Evolutionary conservation across 441 rosid genomes (phyloP).

Genomic region (Populus hybrid): DNA sequence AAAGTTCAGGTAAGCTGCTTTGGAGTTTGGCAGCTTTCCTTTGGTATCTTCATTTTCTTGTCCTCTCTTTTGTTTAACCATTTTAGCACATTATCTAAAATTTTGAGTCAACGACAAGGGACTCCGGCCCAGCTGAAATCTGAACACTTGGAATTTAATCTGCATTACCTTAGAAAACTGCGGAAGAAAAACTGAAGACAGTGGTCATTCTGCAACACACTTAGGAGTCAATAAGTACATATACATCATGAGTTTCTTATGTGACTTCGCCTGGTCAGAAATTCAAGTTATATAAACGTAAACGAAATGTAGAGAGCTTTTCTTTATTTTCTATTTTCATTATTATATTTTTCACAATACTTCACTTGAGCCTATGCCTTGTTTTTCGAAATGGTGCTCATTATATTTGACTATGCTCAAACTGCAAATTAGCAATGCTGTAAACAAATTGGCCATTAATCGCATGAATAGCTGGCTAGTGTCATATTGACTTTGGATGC

Average conservation of each 20-base stretch:
- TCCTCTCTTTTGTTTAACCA: not conserved
- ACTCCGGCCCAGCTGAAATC: not conserved
- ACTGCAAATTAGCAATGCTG: not conserved
- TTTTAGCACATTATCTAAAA: not conserved
- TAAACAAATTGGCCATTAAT: not conserved
- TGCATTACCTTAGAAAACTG: not conserved
- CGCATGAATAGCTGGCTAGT: not conserved
- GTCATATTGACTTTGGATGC: constrained; percentile 12
- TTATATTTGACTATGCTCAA: not conserved
- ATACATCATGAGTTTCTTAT: not conserved
- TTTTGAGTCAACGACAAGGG: not conserved
- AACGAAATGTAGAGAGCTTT: not conserved
- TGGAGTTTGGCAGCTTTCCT: constrained; percentile 8
- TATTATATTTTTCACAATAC: not conserved
- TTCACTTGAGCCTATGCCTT: not conserved
- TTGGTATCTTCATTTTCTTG: not conserved
- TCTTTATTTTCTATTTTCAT: not conserved
- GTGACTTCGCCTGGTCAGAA: not conserved
- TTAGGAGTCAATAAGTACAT: not conserved
- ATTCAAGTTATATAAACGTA: not conserved
- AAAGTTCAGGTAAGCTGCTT: constrained; percentile 61
- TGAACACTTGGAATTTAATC: not conserved
- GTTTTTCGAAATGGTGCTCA: not conserved
- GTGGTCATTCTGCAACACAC: not conserved
- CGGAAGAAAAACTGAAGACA: not conserved